Evolutionary conservation across 345 rosid species (phyloP), one percentile per base, ranked within the genome.

Genomic region (Acer negundo): DNA sequence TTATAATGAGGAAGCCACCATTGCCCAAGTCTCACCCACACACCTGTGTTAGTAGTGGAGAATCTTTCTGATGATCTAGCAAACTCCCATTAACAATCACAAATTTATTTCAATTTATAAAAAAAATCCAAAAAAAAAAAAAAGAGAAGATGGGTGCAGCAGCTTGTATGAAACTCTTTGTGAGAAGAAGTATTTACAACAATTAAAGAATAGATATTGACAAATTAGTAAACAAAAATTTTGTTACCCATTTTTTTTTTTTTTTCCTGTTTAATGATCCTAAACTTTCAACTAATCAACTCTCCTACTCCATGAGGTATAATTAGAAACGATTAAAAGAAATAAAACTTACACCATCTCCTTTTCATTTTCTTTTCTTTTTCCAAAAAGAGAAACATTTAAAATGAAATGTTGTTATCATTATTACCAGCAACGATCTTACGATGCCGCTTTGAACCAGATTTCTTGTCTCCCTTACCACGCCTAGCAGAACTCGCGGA

Each of bases 381-480:
- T 44, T 42, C 40, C 3, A 1, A 10, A 40, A 62, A 10, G 28
- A 24, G 62, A 35, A 16, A 65, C 49, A 65, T 35, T 75, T 53
- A 75, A 66, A 53, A 20, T 71, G n/a, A 80, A 78, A 28, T 81
- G 81, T 69, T 77, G 82, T 69, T 77, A 56, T 77, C 83, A 64
- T 81, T 83, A 42, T 70, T 84, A 72, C 97, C 90, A 42, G 83
- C 77, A 68, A 81, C 80, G 70, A 83, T 80, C 84, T 89, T 94
- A 61, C 90, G 92, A 83, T 84, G 97, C 82, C 86, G 93, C 83
- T 78, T 91, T 2, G 84, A 83, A 76, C 84, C 75, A 0, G 84
- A 73, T 82, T 76, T 85, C 76, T 72, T 86, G 13, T 84, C 90
- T 62, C 75, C 73, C 61, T 72, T 92, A 8, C 92, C 85, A 56